Percentiles rank a stretch among this genome's conserved stretches.
These are phyloP conservation scores for Solanum chilense DNA, from an alignment of 257 asterid genomes.

Conservation along the genomic window DNA sequence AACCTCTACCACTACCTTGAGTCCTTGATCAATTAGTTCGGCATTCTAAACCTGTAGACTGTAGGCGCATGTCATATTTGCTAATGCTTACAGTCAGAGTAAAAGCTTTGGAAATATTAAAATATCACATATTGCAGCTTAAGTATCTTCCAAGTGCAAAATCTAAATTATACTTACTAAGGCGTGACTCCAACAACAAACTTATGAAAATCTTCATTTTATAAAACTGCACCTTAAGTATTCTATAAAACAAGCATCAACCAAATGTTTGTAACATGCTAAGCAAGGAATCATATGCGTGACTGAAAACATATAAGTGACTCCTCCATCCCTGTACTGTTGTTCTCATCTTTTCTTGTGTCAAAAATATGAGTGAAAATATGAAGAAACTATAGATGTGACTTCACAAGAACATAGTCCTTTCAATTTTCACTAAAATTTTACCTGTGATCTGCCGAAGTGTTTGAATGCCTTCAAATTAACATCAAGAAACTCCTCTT, in stretches of 20 bases:
- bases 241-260: neutral
- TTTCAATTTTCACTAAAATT: neutral
- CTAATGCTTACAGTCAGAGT: neutral
- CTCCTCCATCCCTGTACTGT: neutral
- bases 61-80: neutral
- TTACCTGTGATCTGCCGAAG: conserved; percentile 78
- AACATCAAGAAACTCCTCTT: conserved; percentile 44
- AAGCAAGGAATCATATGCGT: neutral
- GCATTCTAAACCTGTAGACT: neutral
- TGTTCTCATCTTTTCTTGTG: neutral
- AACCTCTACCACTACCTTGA: neutral
- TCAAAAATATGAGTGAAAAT: neutral
- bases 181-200: neutral
- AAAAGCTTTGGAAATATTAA: neutral
- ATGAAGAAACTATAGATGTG: neutral
- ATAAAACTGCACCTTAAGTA: neutral
- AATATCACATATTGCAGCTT: neutral
- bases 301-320: neutral
- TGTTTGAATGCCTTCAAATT: conserved; percentile 54
- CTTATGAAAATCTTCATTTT: neutral
- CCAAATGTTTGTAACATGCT: neutral
- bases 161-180: neutral
- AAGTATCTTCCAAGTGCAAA: neutral
- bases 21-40: neutral
- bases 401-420: neutral